Percentiles rank a stretch among this genome's conserved stretches.
Evolutionary conservation across 495 filamentous ascomycete species (phyloP).

Genomic region (Penicillium roqueforti): DNA sequence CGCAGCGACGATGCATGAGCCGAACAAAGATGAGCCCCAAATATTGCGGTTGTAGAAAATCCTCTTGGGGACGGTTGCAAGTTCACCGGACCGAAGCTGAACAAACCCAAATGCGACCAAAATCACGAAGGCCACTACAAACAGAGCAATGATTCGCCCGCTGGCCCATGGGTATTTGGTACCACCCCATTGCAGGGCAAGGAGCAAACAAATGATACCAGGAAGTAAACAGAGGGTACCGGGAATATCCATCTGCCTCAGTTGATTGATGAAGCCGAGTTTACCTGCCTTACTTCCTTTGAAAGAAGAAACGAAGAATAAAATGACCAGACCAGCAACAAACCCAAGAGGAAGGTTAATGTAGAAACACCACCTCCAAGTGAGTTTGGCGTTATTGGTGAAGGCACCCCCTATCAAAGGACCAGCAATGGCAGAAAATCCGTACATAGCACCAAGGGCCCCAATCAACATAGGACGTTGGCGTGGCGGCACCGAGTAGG

Average conservation of each 20-base stretch:
- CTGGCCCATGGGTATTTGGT: constrained; percentile 55
- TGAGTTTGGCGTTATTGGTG: background rate
- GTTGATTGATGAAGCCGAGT: background rate
- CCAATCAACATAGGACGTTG: background rate
- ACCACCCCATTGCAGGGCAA: constrained; percentile 76
- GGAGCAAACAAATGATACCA: constrained; percentile 3
- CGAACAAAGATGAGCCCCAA: background rate
- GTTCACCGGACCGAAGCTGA: background rate
- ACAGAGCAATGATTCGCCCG: constrained; percentile 47
- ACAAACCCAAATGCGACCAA: background rate
- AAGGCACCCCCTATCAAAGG: background rate
- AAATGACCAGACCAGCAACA: background rate
- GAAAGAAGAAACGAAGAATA: background rate
- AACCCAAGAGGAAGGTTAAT: background rate
- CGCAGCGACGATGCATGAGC: background rate
- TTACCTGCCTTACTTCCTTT: background rate
- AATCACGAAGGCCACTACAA: background rate
- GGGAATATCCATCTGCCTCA: background rate
- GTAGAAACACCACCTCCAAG: background rate
- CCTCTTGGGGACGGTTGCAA: background rate
- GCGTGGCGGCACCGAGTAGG: background rate
- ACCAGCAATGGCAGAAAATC: background rate
- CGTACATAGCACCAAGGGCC: background rate
- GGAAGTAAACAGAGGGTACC: background rate
- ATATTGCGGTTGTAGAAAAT: background rate